Conservation (phyloP, 768 basidiomycete species). For the Tricholoma hemisulphureum region DNA sequence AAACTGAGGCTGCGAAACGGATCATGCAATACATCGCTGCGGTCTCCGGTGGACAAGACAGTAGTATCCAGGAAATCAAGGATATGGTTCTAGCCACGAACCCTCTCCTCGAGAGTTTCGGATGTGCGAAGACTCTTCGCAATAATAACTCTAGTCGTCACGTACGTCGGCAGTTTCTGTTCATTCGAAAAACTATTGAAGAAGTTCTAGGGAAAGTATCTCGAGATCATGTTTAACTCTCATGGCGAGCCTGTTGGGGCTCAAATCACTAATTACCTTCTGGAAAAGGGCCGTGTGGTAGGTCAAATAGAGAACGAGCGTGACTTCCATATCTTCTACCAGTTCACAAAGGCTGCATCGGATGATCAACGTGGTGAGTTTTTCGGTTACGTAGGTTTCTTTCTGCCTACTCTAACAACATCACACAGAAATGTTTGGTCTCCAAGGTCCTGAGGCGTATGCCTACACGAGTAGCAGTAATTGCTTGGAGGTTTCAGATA, state of each 20-base stretch:
- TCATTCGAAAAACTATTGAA: conserved; percentile 16
- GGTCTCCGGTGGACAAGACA: conserved; percentile 85
- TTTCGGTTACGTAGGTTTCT: background rate
- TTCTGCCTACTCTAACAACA: conserved; percentile 13
- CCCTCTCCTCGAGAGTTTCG: conserved; percentile 95
- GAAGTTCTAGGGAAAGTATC: conserved; percentile 82
- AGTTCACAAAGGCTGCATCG: conserved; percentile 95
- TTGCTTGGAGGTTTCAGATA: conserved; percentile 87
- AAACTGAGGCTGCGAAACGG: conserved; percentile 98
- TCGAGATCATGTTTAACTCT: conserved; percentile 98
- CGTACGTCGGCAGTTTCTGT: conserved; percentile 50
- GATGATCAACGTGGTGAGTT: conserved; percentile 80
- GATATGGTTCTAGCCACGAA: conserved; percentile 99
- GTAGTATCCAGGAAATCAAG: conserved; percentile 95
- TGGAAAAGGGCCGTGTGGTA: conserved; percentile 96
- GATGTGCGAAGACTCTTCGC: conserved; percentile 96
- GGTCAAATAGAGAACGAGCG: conserved; percentile 96
- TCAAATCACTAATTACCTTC: conserved; percentile 95
- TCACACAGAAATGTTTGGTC: conserved; percentile 79
- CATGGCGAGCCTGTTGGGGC: conserved; percentile 94
- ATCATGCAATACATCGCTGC: conserved; percentile 99
- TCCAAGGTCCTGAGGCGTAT: conserved; percentile 95
- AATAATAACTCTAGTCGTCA: conserved; percentile 99
- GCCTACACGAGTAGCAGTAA: conserved; percentile 91
- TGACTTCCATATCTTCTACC: conserved; percentile 99